phyloP scores from a whole-genome alignment of 1,139 yeast genomes.

The Sugiyamaella pinicola region DNA sequence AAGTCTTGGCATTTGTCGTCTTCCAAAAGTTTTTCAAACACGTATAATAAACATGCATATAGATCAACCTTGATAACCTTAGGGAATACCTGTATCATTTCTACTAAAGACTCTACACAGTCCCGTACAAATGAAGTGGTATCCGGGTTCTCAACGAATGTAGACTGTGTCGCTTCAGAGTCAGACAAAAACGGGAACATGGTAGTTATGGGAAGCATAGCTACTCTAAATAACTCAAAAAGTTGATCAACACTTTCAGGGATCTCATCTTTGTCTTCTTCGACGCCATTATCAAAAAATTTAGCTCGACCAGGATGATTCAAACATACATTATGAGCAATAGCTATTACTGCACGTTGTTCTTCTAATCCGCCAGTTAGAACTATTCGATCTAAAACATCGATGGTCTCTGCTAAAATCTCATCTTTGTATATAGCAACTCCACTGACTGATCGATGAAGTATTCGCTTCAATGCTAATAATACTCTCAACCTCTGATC shows the following conservation, averaged over 20 bases:
- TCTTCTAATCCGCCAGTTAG: constrained; percentile 59
- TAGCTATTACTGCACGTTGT: constrained; percentile 57
- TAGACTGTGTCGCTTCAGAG: constrained; percentile 11
- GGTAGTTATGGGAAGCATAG: constrained; percentile 62
- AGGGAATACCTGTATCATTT: constrained; percentile 66
- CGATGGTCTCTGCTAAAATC: constrained; percentile 74
- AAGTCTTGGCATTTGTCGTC: constrained; percentile 39
- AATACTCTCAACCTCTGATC: constrained; percentile 49
- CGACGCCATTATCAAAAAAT: constrained; percentile 33
- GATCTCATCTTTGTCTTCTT: constrained; percentile 42
- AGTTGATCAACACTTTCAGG: constrained; percentile 70
- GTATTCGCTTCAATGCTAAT: constrained; percentile 57
- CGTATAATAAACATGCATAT: constrained; percentile 65
- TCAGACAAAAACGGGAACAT: constrained; percentile 61
- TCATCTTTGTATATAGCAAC: constrained; percentile 64
- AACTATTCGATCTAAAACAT: constrained; percentile 71
- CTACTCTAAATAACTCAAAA: constrained; percentile 77
- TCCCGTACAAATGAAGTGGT: constrained; percentile 44
- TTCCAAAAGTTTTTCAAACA: constrained; percentile 63
- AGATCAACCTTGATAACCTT: constrained; percentile 68
- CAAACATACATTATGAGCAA: constrained; percentile 53
- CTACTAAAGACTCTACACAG: constrained; percentile 58
- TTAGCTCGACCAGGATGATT: constrained; percentile 40
- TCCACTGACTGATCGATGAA: constrained; percentile 61
- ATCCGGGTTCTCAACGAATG: constrained; percentile 37